Percentiles rank a stretch among this genome's conserved stretches.
These are phyloP conservation scores for Sporothrix humicola DNA, from an alignment of 2,329 filamentous ascomycete genomes.

Conservation along the genomic window DNA sequence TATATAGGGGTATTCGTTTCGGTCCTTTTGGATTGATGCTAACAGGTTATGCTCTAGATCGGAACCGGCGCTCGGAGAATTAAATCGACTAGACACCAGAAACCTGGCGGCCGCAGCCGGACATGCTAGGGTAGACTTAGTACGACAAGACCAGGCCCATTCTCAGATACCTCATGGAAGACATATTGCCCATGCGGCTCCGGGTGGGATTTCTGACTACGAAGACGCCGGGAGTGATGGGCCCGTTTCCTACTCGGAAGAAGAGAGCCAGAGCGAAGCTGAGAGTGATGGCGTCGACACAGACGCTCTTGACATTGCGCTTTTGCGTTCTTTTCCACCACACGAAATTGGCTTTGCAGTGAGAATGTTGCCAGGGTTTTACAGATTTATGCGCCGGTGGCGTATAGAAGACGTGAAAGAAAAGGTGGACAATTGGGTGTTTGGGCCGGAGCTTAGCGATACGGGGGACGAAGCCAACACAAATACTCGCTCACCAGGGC, in stretches of 20 bases:
- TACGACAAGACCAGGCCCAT: constrained; percentile 30
- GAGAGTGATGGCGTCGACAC: constrained; percentile 34
- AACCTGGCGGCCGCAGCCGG: constrained; percentile 12
- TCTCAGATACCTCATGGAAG: constrained; percentile 2
- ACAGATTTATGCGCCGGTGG: constrained; percentile 38
- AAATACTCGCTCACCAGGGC: background rate
- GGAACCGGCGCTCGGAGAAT: background rate
- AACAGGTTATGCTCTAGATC: constrained; percentile 2
- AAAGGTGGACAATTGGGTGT: constrained; percentile 42
- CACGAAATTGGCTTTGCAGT: constrained; percentile 40
- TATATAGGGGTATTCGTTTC: background rate
- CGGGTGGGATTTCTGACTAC: too few species aligned
- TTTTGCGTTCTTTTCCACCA: constrained; percentile 39
- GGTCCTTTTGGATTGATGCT: background rate
- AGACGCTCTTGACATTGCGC: constrained; percentile 38
- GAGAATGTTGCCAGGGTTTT: constrained; percentile 39
- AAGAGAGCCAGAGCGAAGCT: background rate
- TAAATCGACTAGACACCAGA: background rate
- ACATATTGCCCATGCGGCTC: background rate
- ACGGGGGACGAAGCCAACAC: background rate
- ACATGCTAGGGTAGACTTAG: constrained; percentile 2
- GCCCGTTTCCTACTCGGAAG: background rate
- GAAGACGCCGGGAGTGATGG: background rate
- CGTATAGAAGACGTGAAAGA: constrained; percentile 38
- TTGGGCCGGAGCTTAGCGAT: background rate